Percentiles rank a stretch among this genome's conserved stretches.
phyloP scores from a whole-genome alignment of 306 rosid genomes.

The Glycine latifolia region DNA sequence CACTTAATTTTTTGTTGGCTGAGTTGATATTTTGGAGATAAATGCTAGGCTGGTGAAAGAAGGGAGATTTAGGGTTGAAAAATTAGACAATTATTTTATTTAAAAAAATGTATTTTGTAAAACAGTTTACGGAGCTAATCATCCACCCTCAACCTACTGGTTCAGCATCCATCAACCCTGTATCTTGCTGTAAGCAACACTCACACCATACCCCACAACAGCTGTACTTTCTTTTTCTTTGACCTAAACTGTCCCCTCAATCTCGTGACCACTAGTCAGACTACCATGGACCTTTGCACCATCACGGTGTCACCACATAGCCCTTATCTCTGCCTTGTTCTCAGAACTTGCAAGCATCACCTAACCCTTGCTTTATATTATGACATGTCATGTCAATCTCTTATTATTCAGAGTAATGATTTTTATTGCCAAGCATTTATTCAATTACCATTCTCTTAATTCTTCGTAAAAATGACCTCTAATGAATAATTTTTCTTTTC shows the following conservation, averaged over 20 bases:
- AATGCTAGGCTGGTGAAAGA: constrained; percentile 28
- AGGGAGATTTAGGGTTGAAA: constrained; percentile 35
- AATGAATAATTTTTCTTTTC: constrained; percentile 38
- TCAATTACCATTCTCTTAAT: neutral
- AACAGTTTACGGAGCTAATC: neutral
- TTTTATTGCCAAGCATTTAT: constrained; percentile 18
- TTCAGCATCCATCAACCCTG: neutral
- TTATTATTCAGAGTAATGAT: constrained; percentile 11
- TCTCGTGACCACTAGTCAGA: neutral
- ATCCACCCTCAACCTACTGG: neutral
- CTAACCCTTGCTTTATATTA: neutral
- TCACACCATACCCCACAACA: neutral
- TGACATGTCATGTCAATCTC: neutral
- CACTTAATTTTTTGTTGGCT: constrained; percentile 12
- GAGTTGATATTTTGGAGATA: constrained; percentile 20
- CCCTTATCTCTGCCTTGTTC: neutral
- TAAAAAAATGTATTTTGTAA: neutral
- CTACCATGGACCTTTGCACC: neutral
- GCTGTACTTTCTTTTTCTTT: neutral
- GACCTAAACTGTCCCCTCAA: neutral
- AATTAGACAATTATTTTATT: neutral
- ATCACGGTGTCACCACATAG: neutral
- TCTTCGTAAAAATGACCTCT: neutral
- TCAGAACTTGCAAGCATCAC: neutral
- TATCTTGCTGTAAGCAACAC: neutral